Percentiles rank a stretch among this genome's conserved stretches.
Conservation (phyloP, 2,329 filamentous ascomycete species). For the Penicillium sp. region DNA sequence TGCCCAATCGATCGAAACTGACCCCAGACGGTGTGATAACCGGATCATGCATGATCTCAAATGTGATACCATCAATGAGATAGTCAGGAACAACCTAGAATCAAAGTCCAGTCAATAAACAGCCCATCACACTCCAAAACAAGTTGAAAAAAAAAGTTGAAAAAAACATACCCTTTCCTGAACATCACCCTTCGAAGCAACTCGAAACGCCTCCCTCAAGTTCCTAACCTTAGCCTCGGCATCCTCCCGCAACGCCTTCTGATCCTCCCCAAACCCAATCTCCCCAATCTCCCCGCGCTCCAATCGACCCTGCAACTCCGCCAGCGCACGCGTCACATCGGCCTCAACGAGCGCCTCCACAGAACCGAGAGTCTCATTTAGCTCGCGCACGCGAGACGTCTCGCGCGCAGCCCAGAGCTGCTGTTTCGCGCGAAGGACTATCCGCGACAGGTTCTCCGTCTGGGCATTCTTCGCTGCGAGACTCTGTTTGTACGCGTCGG, state of each 20-base stretch:
- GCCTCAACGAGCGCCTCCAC: constrained; percentile 44
- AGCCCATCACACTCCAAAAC: neutral
- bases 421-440: constrained; percentile 80
- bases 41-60: constrained; percentile 54
- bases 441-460: constrained; percentile 67
- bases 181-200: constrained; percentile 43
- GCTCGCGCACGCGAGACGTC: constrained; percentile 45
- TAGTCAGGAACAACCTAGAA: constrained; percentile 49
- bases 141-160: neutral
- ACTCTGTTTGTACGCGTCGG: constrained; percentile 71
- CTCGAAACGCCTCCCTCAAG: constrained; percentile 45
- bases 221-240: constrained; percentile 49
- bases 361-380: constrained; percentile 43
- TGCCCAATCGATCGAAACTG: constrained; percentile 82
- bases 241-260: constrained; percentile 57
- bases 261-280: constrained; percentile 68
- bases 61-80: constrained; percentile 51
- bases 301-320: constrained; percentile 36
- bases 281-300: constrained; percentile 49
- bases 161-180: constrained; percentile 43
- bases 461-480: constrained; percentile 63
- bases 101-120: constrained; percentile 8
- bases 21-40: constrained; percentile 71
- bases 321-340: constrained; percentile 41
- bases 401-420: constrained; percentile 80